Evolutionary conservation across 768 basidiomycete species (phyloP), one percentile per base, ranked within the genome.

Genomic region (Auriscalpium orientale): DNA sequence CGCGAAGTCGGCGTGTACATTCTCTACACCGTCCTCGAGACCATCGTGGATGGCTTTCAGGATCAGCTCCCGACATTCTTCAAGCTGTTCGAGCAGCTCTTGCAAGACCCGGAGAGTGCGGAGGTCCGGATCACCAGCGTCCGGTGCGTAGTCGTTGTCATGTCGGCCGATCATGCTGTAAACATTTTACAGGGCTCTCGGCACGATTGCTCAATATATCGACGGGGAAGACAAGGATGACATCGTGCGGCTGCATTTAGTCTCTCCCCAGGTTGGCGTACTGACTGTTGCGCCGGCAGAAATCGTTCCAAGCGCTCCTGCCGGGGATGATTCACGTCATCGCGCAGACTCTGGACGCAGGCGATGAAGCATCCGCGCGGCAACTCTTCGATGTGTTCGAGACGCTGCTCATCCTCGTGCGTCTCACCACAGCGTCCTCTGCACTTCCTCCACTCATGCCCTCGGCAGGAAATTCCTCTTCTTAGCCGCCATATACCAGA

Each of bases 321-420:
- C 93, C 94, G 35, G 73, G 75, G 28, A 95, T 98, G 81, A 89
- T 98, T 52, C 79, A 81, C 56, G 94, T 98, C 50, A 85, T 98
- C 40, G 87, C 87, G 4, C 87, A 92, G 70, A 79, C 84, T 40
- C 82, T 98, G 8, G 88, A 89, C 62, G 69, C 80, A 37, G 82
- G 79, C 37, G 88, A 98, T 65, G 91, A 94, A 66, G 77, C 78
- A 37, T 84, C 84, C 53, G 90, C 91, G 47, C 85, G 94, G 61
- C 85, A 95, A 65, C 76, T 94, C 22, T 97, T 98, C 66, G 97
- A 99, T 67, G 91, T 98, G 33, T 79, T 98, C 59, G 97, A 98
- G 76, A 95, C 92, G 0, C 84, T 98, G 48, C 79, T 95, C 48
- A 95, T 98, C 66, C 83, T 98, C 56, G 91, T 90, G 61, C 56